Conservation (phyloP, 2,329 filamentous ascomycete genomes). For the Pseudogymnoascus sp. region DNA sequence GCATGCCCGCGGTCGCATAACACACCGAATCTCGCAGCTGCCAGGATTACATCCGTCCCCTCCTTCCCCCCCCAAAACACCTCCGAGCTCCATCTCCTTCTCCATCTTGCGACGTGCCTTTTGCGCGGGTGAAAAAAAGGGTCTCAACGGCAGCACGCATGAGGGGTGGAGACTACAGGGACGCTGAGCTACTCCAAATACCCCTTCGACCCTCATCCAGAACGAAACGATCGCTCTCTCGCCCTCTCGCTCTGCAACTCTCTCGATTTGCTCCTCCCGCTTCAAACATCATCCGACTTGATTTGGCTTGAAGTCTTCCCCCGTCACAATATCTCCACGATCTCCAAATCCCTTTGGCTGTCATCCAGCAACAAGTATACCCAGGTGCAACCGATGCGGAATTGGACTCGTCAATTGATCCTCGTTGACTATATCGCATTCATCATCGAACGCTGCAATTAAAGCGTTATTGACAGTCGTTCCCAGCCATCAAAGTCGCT, state of each 20-base stretch:
- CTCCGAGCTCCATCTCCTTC: not conserved
- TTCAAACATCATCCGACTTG: not conserved
- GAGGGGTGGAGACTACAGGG: not conserved
- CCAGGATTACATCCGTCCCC: not conserved
- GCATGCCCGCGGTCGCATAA: constrained; percentile 1
- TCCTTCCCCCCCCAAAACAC: not conserved
- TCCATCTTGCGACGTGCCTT: not conserved
- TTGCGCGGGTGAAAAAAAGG: not conserved
- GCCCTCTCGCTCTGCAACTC: not conserved
- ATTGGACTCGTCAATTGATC: not conserved
- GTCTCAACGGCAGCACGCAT: not conserved
- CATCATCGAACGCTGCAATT: not conserved
- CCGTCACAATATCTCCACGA: not conserved
- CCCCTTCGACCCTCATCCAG: not conserved
- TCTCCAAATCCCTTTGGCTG: not conserved
- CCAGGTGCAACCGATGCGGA: not conserved
- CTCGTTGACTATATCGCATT: not conserved
- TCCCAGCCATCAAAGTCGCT: not conserved
- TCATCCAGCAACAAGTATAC: not conserved
- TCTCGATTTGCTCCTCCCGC: not conserved
- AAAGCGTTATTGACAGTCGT: not conserved
- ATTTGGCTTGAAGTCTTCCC: not conserved
- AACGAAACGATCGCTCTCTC: not conserved
- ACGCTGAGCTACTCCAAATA: not conserved
- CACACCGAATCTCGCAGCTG: not conserved